A percentile compares a stretch with the other conserved stretches of the same genome.
phyloP scores from a whole-genome alignment of 176 grass and related monocot species.

The Eremochloa ophiuroides region DNA sequence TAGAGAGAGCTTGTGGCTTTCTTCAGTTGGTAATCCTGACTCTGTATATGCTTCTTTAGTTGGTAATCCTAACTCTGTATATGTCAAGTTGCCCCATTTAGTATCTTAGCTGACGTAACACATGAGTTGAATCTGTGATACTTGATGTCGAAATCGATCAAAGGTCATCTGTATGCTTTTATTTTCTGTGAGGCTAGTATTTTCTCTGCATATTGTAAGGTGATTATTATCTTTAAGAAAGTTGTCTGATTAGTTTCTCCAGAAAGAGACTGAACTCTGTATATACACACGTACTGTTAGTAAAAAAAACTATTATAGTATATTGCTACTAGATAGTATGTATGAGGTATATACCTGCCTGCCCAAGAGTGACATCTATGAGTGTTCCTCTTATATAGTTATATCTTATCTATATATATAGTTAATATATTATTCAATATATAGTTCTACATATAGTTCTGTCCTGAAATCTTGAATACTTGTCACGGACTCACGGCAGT shows the following conservation, averaged over 20 bases:
- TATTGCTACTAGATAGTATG: no score
- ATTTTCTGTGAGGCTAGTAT: background rate
- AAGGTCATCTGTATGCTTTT: background rate
- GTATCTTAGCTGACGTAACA: conserved; percentile 7
- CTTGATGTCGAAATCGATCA: background rate
- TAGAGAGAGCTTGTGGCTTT: conserved; percentile 19
- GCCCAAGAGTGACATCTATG: background rate
- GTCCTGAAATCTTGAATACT: background rate
- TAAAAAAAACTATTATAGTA: no score
- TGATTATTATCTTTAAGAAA: background rate
- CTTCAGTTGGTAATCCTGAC: background rate
- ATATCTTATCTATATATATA: background rate
- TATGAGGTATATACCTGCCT: background rate
- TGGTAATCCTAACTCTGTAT: background rate
- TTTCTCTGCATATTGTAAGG: background rate
- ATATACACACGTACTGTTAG: background rate
- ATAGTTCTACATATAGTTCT: background rate
- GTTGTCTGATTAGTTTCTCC: background rate
- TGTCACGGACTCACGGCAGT: background rate
- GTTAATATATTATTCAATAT: background rate
- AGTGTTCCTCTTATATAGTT: no score
- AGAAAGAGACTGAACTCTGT: background rate
- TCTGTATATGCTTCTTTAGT: conserved; percentile 1
- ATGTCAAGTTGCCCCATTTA: conserved; percentile 19
- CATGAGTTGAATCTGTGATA: conserved; percentile 1